Base-by-base conservation (phyloP, 768 basidiomycete species). In the button mushroom (Agaricus bisporus) region DNA sequence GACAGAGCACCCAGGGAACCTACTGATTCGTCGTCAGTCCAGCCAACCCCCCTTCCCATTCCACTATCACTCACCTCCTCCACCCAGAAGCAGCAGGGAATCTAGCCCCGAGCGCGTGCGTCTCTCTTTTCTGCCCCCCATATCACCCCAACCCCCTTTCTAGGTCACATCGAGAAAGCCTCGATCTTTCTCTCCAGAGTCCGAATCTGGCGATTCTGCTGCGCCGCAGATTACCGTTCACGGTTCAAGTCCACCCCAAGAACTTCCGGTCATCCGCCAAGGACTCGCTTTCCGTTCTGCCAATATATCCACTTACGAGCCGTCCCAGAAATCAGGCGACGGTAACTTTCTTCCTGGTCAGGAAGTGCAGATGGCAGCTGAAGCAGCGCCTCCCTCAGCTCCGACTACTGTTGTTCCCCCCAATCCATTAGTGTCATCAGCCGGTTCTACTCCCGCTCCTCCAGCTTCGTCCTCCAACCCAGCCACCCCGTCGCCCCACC, bases 341-440 rank as follows among this genome's bases (percentile, higher is more conserved):
- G 58, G 64, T 2, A 58, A 64, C 28, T 83, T 80, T 61, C 73
- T 84, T 36, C 82, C 82, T n/a, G 82, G 82, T 6, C 82, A 83
- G 60, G 66, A 60, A 14, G 69, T 71, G 26, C 60, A 60, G 9
- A 55, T 55, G 15, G 54, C 55, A 38, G 53, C 58, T 46, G 56
- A 50, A 17, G 58, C 61, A 29, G 36, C 49, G 36, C 48, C 61
- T 26, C 18, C 53, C 20, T 48, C 59, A 42, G 64, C 58, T 37
- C 18, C 54, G 7, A n/a, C 64, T 49, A 39, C 54, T 17, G 37
- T 53, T 6, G 43, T 49, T 15, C 46, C 29, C n/a, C 46, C 29
- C n/a, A 47, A 38, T 14, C 49, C 47, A 37, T 51, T 29, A 26
- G 20, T 47, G 37, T 54, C 53, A 14, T 54, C 53, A 7, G 41